A percentile compares a stretch with the other conserved stretches of the same genome.
Conservation (phyloP, 148 eudicot genomes). For the Heliamphora exappendiculata region DNA sequence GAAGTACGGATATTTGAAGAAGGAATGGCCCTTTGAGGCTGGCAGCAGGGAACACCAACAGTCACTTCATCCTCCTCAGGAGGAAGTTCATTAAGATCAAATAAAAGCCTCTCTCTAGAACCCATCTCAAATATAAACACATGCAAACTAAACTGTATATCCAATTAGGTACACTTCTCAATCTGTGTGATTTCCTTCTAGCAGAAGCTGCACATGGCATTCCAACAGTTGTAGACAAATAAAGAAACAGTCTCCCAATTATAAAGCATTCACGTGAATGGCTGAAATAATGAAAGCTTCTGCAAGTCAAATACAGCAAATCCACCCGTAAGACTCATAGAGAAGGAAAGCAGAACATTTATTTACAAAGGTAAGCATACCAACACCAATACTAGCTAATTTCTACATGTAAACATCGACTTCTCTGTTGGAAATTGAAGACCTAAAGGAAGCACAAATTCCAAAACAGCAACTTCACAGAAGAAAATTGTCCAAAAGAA, state of each 20-base stretch:
- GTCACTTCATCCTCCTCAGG: slow-evolving; percentile 63
- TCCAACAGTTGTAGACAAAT: slow-evolving; percentile 10
- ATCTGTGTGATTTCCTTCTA: slow-evolving; percentile 12
- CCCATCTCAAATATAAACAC: slow-evolving; percentile 21
- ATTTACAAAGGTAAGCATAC: not conserved
- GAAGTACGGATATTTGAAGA: slow-evolving; percentile 53
- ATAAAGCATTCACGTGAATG: slow-evolving; percentile 4
- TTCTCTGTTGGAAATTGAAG: not conserved
- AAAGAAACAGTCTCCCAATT: slow-evolving; percentile 11
- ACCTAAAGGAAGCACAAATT: too few species aligned
- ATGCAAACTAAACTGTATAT: slow-evolving; percentile 23
- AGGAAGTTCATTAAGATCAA: slow-evolving; percentile 42
- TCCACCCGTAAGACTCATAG: not conserved
- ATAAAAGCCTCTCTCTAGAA: slow-evolving; percentile 49
- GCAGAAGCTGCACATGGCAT: slow-evolving; percentile 20
- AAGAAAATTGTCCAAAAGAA: too few species aligned
- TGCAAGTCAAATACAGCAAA: slow-evolving; percentile 19
- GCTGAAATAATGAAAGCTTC: slow-evolving; percentile 11
- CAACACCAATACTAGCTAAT: not conserved
- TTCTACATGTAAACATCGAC: not conserved
- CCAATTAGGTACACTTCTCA: slow-evolving; percentile 16
- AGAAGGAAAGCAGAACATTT: not conserved
- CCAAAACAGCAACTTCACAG: too few species aligned
- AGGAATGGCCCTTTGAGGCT: slow-evolving; percentile 78
- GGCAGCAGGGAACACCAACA: slow-evolving; percentile 43